These are phyloP conservation scores for Podospora pseudoanserina DNA, from an alignment of 495 filamentous ascomycete genomes.

Conservation along the genomic window DNA sequence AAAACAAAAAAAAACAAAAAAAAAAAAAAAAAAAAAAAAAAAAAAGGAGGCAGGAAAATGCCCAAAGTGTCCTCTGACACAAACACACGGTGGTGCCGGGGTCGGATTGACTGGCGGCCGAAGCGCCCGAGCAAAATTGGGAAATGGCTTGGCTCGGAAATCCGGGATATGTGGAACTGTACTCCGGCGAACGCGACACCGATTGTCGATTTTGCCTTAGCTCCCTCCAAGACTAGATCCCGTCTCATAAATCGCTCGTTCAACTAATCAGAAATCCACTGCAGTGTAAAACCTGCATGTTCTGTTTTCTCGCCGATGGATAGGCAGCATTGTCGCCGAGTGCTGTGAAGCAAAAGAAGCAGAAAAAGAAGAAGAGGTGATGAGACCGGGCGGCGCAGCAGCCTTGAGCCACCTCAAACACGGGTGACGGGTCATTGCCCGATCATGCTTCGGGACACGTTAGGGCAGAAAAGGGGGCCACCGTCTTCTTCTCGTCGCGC, in stretches of 20 bases:
- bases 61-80: not conserved
- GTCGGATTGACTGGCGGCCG: conserved; percentile 13
- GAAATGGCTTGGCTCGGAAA: conserved; percentile 14
- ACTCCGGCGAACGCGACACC: conserved; percentile 7
- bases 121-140: conserved; percentile 13
- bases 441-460: not conserved
- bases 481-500: not conserved
- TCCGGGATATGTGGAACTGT: conserved; percentile 12
- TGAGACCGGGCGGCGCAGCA: not conserved
- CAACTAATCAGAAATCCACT: not conserved
- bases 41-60: not conserved
- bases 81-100: not conserved
- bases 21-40: not conserved
- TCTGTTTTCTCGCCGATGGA: no score
- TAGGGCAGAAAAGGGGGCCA: not conserved
- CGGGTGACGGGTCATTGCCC: not conserved
- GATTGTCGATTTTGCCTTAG: conserved; percentile 9
- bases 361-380: not conserved
- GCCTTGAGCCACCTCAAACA: not conserved
- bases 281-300: not conserved
- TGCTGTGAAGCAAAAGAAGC: no score
- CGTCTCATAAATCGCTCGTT: not conserved
- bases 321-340: no score
- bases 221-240: not conserved
- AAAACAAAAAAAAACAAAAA: not conserved